Conservation (phyloP, 2,329 filamentous ascomycete species). For the Fusarium abutilonis region DNA sequence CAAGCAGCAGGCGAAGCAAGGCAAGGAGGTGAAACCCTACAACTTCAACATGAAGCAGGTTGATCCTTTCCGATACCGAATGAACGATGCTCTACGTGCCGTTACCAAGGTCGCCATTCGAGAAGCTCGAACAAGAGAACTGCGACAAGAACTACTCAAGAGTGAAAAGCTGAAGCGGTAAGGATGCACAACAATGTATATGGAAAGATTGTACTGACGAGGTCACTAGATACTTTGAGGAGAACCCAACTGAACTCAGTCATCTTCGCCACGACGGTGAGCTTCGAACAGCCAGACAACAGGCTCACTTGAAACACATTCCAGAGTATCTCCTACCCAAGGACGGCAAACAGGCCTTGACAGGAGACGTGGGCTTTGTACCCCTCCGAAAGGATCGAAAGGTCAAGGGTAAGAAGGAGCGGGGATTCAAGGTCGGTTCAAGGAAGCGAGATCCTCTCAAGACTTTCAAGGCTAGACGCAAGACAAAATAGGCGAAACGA, state of each 20-base stretch:
- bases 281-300: constrained; percentile 81
- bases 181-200: constrained; percentile 2
- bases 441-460: constrained; percentile 86
- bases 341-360: constrained; percentile 75
- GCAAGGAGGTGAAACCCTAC: constrained; percentile 87
- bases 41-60: constrained; percentile 94
- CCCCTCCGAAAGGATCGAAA: constrained; percentile 69
- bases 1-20: constrained; percentile 79
- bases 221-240: constrained; percentile 79
- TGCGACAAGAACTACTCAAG: constrained; percentile 89
- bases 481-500: constrained; percentile 49
- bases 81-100: constrained; percentile 89
- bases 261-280: constrained; percentile 93
- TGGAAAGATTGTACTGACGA: constrained; percentile 6
- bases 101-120: constrained; percentile 91
- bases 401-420: constrained; percentile 58
- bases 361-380: constrained; percentile 79
- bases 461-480: constrained; percentile 78
- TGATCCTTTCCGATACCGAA: constrained; percentile 92
- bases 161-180: constrained; percentile 88
- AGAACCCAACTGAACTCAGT: constrained; percentile 88
- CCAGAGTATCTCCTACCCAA: constrained; percentile 91
- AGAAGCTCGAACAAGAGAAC: constrained; percentile 87
- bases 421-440: constrained; percentile 60
- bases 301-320: constrained; percentile 91